A percentile compares a stretch with the other conserved stretches of the same genome.
Evolutionary conservation across 2,329 filamentous ascomycete genomes (phyloP).

Genomic region (Bipolaris zeicola): DNA sequence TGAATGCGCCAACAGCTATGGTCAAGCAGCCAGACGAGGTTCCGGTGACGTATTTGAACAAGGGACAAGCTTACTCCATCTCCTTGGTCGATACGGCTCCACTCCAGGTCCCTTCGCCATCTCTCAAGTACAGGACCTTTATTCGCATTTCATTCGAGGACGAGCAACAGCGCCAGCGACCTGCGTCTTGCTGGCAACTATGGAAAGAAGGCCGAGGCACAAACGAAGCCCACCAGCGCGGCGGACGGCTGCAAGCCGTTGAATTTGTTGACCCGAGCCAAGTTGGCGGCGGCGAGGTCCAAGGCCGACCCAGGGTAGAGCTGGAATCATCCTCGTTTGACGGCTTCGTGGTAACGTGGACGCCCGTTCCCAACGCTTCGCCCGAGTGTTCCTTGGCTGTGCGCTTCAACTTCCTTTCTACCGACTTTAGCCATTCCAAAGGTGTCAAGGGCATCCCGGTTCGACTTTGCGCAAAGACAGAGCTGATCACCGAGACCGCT

Average conservation of each 20-base stretch:
- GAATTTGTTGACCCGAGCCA: slow-evolving; percentile 80
- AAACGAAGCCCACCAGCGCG: slow-evolving; percentile 91
- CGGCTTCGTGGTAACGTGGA: slow-evolving; percentile 91
- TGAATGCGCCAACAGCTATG: slow-evolving; percentile 97
- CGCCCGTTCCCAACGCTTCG: slow-evolving; percentile 66
- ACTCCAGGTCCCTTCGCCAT: slow-evolving; percentile 59
- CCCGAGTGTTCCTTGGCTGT: slow-evolving; percentile 86
- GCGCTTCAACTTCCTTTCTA: slow-evolving; percentile 97
- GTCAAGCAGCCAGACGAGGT: slow-evolving; percentile 88
- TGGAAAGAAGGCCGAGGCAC: slow-evolving; percentile 98
- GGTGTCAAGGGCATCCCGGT: slow-evolving; percentile 98
- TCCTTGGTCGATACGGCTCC: slow-evolving; percentile 79
- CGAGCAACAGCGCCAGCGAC: slow-evolving; percentile 85
- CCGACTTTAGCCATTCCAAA: slow-evolving; percentile 98
- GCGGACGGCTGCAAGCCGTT: slow-evolving; percentile 89
- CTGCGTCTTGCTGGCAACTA: slow-evolving; percentile 82
- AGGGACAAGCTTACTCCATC: slow-evolving; percentile 91
- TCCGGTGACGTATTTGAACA: slow-evolving; percentile 97
- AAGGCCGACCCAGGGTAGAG: slow-evolving; percentile 54
- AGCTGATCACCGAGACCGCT: slow-evolving; percentile 62
- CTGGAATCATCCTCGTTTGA: slow-evolving; percentile 77
- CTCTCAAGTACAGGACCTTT: slow-evolving; percentile 82
- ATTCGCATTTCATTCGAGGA: slow-evolving; percentile 97
- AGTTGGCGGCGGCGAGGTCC: slow-evolving; percentile 58
- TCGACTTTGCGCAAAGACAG: slow-evolving; percentile 88